Conservation (phyloP, 2,329 filamentous ascomycete genomes). For the Aspergillus fructus region DNA sequence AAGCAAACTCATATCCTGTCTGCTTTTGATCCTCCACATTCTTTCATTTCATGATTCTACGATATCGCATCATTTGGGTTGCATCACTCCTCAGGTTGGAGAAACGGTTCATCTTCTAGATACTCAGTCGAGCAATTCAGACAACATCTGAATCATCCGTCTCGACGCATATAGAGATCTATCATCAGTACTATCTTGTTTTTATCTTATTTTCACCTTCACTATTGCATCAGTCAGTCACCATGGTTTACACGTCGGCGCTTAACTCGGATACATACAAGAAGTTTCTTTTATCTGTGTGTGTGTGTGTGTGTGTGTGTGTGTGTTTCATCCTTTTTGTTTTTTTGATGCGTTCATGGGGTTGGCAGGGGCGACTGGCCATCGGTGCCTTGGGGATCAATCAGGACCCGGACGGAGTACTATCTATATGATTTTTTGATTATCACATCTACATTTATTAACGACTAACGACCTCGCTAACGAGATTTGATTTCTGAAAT, state of each 20-base stretch:
- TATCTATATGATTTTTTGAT: neutral
- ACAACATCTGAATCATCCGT: neutral
- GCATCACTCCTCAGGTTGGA: constrained; percentile 1
- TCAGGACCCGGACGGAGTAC: neutral
- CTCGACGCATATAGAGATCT: constrained; percentile 9
- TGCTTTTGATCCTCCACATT: neutral
- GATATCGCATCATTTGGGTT: constrained; percentile 4
- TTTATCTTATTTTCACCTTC: constrained; percentile 4
- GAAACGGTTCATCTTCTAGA: constrained; percentile 1
- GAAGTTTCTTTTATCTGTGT: neutral
- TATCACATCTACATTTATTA: neutral
- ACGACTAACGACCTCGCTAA: neutral
- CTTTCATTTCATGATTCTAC: neutral
- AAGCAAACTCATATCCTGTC: constrained; percentile 18
- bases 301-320: neutral
- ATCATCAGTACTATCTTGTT: constrained; percentile 1
- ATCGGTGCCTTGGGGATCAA: neutral
- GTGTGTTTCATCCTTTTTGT: neutral
- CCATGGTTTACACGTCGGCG: constrained; percentile 1
- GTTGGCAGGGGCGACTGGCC: neutral
- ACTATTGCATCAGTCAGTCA: neutral
- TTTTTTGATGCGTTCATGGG: neutral
- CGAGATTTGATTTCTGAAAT: neutral
- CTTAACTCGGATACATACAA: constrained; percentile 1
- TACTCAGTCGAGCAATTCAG: constrained; percentile 5